Conservation (phyloP, 768 basidiomycete genomes). For the Cytidiella melzeri region DNA sequence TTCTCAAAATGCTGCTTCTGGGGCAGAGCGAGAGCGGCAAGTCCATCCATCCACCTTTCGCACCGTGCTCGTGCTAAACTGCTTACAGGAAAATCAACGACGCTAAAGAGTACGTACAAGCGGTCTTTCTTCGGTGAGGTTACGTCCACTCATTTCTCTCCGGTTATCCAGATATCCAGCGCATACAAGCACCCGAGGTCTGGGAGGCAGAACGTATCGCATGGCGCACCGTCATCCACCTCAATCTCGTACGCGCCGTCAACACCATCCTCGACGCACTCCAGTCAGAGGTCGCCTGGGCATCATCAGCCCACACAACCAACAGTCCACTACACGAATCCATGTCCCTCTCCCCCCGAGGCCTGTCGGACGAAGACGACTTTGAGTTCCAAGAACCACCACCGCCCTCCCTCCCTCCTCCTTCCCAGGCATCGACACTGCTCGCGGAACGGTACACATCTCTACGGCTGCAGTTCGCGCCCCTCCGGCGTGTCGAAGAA, state of each 20-base stretch:
- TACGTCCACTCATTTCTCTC: not conserved
- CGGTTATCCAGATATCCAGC: conserved; percentile 54
- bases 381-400: not conserved
- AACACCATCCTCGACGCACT: conserved; percentile 58
- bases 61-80: not conserved
- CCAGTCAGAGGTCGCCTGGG: conserved; percentile 37
- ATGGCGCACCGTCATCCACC: conserved; percentile 74
- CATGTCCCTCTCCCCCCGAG: not conserved
- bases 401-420: not conserved
- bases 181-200: conserved; percentile 54
- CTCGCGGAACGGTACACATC: conserved; percentile 55
- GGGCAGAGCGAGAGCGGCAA: conserved; percentile 32
- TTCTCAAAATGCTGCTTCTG: conserved; percentile 33
- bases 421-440: conserved; percentile 24
- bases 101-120: conserved; percentile 31
- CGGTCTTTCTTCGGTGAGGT: not conserved
- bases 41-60: conserved; percentile 7
- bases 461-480: conserved; percentile 50
- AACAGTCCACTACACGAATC: not conserved
- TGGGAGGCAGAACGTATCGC: conserved; percentile 66
- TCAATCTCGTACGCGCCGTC: conserved; percentile 72
- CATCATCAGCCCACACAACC: not conserved
- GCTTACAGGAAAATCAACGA: conserved; percentile 33
- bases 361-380: conserved; percentile 1
- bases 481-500: conserved; percentile 53